phyloP scores from a whole-genome alignment of 2,329 filamentous ascomycete species.

The Colletotrichum orbiculare region DNA sequence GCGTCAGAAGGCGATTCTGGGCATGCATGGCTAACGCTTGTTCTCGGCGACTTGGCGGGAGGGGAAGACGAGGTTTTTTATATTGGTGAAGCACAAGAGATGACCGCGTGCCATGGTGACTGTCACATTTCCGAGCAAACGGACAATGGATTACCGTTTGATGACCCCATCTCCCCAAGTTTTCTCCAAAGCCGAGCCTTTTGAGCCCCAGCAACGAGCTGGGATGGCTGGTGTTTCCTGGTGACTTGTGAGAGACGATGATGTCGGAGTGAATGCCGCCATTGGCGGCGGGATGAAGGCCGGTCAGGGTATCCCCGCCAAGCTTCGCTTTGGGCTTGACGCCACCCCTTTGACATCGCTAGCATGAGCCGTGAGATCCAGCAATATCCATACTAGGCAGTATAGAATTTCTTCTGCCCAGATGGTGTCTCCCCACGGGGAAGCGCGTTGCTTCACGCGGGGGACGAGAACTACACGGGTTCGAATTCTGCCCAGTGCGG shows the following conservation, averaged over 20 bases:
- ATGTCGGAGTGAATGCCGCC: slow-evolving; percentile 15
- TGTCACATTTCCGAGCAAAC: not conserved
- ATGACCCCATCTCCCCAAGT: slow-evolving; percentile 18
- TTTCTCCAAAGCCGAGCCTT: slow-evolving; percentile 16
- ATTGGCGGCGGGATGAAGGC: slow-evolving; percentile 12
- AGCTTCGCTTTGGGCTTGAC: not conserved
- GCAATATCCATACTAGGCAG: not conserved
- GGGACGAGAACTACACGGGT: not conserved
- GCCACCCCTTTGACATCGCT: not conserved
- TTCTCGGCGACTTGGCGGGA: slow-evolving; percentile 33
- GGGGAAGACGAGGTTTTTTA: slow-evolving; percentile 10
- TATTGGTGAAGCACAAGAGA: not conserved
- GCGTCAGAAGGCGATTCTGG: slow-evolving; percentile 28
- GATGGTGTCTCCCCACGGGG: slow-evolving; percentile 11
- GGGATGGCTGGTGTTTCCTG: slow-evolving; percentile 6
- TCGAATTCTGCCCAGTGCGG: not conserved
- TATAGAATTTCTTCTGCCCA: not conserved
- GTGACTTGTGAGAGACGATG: not conserved
- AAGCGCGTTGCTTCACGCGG: slow-evolving; percentile 6
- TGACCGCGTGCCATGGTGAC: not conserved
- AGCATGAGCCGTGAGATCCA: not conserved
- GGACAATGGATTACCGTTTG: slow-evolving; percentile 1
- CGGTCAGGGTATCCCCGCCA: not conserved
- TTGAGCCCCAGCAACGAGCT: not conserved
- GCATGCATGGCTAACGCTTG: slow-evolving; percentile 32